Evolutionary conservation across 352 stramenopile genomes (phyloP).

Genomic region (Globisporangium recalcitrans): DNA sequence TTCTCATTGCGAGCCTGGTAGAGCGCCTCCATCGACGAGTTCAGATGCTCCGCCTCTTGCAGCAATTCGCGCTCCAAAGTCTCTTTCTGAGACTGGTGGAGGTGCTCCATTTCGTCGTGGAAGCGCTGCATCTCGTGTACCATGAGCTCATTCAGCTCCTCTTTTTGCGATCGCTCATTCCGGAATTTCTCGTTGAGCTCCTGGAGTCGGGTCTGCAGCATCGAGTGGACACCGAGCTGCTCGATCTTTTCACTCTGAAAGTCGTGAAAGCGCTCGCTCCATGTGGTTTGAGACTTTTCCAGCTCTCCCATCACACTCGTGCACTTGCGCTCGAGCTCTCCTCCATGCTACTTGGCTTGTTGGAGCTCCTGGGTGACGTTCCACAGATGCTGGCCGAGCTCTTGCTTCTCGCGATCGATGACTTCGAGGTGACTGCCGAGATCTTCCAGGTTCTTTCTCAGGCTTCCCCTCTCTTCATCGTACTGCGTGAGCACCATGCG

Average conservation of each 20-base stretch:
- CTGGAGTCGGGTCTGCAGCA: slow-evolving; percentile 37
- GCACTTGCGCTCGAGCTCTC: slow-evolving; percentile 23
- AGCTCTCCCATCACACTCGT: slow-evolving; percentile 17
- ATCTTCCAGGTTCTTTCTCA: slow-evolving; percentile 8
- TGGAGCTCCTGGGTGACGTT: slow-evolving; percentile 49
- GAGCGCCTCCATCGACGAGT: slow-evolving; percentile 43
- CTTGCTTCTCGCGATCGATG: slow-evolving; percentile 39
- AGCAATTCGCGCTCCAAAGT: slow-evolving; percentile 38
- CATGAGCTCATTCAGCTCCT: slow-evolving; percentile 63
- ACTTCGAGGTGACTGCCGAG: slow-evolving; percentile 14
- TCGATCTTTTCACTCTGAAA: slow-evolving; percentile 40
- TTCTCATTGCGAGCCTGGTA: slow-evolving; percentile 49
- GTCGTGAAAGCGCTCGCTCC: slow-evolving; percentile 37
- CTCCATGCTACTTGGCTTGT: slow-evolving; percentile 22
- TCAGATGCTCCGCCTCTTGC: slow-evolving; percentile 58
- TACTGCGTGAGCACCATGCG: slow-evolving; percentile 12
- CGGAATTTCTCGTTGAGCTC: slow-evolving; percentile 23
- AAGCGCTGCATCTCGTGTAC: slow-evolving; percentile 42
- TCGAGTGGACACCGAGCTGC: slow-evolving; percentile 23
- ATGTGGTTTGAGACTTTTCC: slow-evolving; percentile 24
- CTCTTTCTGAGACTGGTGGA: slow-evolving; percentile 23
- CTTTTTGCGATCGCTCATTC: slow-evolving; percentile 53
- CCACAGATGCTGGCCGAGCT: slow-evolving; percentile 61
- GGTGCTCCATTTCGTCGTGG: slow-evolving; percentile 26
- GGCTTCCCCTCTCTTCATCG: slow-evolving; percentile 17